Evolutionary conservation across 2,329 filamentous ascomycete species (phyloP).

Genomic region (Fusarium subglutinans): DNA sequence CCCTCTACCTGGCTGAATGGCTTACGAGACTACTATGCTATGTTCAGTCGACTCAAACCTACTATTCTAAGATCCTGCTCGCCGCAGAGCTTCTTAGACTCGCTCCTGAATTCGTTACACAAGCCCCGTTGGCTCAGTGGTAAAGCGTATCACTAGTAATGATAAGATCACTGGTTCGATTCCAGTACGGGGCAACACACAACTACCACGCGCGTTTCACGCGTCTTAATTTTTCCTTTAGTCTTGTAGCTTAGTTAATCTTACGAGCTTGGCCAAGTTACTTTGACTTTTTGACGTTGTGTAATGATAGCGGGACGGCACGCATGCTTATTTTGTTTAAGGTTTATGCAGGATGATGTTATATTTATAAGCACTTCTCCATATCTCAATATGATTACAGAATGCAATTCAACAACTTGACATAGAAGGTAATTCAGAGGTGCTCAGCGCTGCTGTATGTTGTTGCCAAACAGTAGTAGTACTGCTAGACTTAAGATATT

Average conservation of each 20-base stretch:
- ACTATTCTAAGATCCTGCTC: not conserved
- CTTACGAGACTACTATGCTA: not conserved
- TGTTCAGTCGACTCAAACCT: too few species aligned
- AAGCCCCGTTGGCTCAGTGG: slow-evolving; percentile 27
- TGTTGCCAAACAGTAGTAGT: fast-evolving
- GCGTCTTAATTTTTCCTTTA: not conserved
- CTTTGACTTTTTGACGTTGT: not conserved
- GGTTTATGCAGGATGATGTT: slow-evolving; percentile 13
- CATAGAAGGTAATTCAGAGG: not conserved
- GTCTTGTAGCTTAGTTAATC: not conserved
- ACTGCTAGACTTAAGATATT: not conserved
- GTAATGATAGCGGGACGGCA: not conserved
- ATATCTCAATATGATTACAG: too few species aligned
- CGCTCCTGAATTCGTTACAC: fast-evolving
- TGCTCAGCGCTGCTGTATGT: fast-evolving
- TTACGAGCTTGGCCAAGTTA: not conserved
- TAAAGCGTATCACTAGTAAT: slow-evolving; percentile 38
- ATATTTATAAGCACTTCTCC: not conserved
- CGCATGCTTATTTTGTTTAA: slow-evolving; percentile 6
- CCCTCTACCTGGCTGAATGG: too few species aligned
- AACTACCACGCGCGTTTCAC: fast-evolving
- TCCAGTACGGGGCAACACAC: slow-evolving; percentile 21
- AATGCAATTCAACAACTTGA: not conserved
- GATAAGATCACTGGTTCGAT: slow-evolving; percentile 35
- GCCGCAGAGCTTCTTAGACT: not conserved